phyloP scores from a whole-genome alignment of 2,329 filamentous ascomycete genomes.

The Cladosporium sp. region DNA sequence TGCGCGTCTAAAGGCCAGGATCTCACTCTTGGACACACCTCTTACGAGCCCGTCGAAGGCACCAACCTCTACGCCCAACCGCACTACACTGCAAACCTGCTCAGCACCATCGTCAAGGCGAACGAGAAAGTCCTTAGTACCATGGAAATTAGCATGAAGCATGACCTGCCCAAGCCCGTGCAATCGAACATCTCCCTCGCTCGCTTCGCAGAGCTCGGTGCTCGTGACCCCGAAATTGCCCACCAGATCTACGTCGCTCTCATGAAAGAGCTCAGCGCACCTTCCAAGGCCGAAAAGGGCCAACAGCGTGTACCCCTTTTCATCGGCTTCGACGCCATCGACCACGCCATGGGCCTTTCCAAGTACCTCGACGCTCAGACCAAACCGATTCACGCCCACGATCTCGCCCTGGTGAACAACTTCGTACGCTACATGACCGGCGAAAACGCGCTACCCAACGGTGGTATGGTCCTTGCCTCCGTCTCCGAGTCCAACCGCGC shows the following conservation, averaged over 20 bases:
- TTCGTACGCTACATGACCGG: slow-evolving; percentile 74
- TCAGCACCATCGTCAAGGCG: slow-evolving; percentile 71
- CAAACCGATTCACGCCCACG: slow-evolving; percentile 79
- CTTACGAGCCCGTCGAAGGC: slow-evolving; percentile 67
- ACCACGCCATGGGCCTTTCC: slow-evolving; percentile 77
- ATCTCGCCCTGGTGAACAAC: slow-evolving; percentile 73
- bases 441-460: slow-evolving; percentile 61
- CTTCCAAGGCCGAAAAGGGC: slow-evolving; percentile 40
- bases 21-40: slow-evolving; percentile 74
- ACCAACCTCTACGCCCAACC: slow-evolving; percentile 72
- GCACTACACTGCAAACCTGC: slow-evolving; percentile 71
- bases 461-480: slow-evolving; percentile 75
- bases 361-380: slow-evolving; percentile 73
- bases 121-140: slow-evolving; percentile 66
- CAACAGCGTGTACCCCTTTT: slow-evolving; percentile 64
- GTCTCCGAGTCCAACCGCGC: slow-evolving; percentile 73
- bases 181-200: slow-evolving; percentile 63
- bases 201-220: slow-evolving; percentile 67
- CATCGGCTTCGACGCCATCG: slow-evolving; percentile 75
- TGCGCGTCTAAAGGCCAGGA: slow-evolving; percentile 66
- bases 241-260: slow-evolving; percentile 80
- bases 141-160: slow-evolving; percentile 54
- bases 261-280: slow-evolving; percentile 73
- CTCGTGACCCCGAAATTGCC: slow-evolving; percentile 73
- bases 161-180: slow-evolving; percentile 62